Evolutionary conservation across 345 rosid genomes (phyloP).

Genomic region (Corchorus capsularis): DNA sequence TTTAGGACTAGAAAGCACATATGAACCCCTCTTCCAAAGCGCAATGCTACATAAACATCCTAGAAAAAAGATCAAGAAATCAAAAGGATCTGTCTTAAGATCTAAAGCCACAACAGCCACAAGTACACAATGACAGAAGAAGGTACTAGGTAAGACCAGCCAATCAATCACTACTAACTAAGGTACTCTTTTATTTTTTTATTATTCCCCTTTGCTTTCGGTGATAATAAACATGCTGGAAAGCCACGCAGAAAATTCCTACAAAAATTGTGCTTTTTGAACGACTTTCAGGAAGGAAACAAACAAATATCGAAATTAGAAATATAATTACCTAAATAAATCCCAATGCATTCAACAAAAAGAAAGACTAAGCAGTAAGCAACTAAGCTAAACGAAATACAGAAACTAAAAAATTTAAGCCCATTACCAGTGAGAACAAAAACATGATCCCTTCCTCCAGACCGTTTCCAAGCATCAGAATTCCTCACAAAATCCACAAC

Average conservation of each 20-base stretch:
- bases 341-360: conserved; percentile 1
- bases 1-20: background rate
- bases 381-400: background rate
- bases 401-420: background rate
- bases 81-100: background rate
- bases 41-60: background rate
- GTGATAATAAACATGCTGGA: background rate
- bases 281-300: background rate
- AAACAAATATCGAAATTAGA: background rate
- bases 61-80: background rate
- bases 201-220: background rate
- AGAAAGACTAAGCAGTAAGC: background rate
- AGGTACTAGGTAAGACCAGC: background rate
- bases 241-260: background rate
- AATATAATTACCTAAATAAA: background rate
- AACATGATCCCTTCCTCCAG: conserved; percentile 88
- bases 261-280: background rate
- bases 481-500: conserved; percentile 60
- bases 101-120: background rate
- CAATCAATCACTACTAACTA: background rate
- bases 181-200: background rate
- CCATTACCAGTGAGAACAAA: conserved; percentile 82
- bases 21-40: background rate
- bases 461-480: conserved; percentile 75
- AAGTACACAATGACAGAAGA: background rate